phyloP scores from a whole-genome alignment of 371 early-diverging fungal species.

The Mucor lusitanicus region DNA sequence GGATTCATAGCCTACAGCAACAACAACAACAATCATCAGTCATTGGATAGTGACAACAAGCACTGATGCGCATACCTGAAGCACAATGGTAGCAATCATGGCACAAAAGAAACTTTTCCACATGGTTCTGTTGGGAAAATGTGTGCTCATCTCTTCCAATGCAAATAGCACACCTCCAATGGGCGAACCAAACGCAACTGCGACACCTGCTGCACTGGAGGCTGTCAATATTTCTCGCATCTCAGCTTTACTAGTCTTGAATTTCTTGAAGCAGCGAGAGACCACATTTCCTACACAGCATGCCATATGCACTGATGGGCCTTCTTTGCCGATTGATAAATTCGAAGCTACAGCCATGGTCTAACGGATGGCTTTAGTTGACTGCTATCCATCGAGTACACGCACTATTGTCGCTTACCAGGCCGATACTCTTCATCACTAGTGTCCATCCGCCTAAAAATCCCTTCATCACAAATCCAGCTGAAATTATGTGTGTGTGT shows the following conservation, averaged over 20 bases:
- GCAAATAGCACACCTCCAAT: conserved; percentile 92
- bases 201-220: conserved; percentile 93
- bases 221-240: conserved; percentile 93
- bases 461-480: conserved; percentile 90
- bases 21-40: neutral
- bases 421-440: conserved; percentile 83
- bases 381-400: neutral
- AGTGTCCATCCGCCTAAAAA: conserved; percentile 89
- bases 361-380: conserved; percentile 28
- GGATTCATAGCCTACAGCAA: conserved; percentile 77
- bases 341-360: conserved; percentile 88
- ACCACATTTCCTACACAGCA: conserved; percentile 91
- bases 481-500: too few species aligned
- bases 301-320: conserved; percentile 93
- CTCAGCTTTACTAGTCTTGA: conserved; percentile 81
- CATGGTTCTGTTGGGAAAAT: conserved; percentile 94
- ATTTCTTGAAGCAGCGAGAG: conserved; percentile 84
- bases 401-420: conserved; percentile 44
- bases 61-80: conserved; percentile 59
- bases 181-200: conserved; percentile 95
- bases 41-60: neutral
- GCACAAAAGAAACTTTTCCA: conserved; percentile 94
- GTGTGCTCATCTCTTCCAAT: conserved; percentile 95
- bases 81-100: conserved; percentile 86
- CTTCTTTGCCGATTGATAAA: conserved; percentile 92